These are phyloP conservation scores for Penicillium sp. DNA, from an alignment of 2,329 filamentous ascomycete genomes.

Conservation along the genomic window DNA sequence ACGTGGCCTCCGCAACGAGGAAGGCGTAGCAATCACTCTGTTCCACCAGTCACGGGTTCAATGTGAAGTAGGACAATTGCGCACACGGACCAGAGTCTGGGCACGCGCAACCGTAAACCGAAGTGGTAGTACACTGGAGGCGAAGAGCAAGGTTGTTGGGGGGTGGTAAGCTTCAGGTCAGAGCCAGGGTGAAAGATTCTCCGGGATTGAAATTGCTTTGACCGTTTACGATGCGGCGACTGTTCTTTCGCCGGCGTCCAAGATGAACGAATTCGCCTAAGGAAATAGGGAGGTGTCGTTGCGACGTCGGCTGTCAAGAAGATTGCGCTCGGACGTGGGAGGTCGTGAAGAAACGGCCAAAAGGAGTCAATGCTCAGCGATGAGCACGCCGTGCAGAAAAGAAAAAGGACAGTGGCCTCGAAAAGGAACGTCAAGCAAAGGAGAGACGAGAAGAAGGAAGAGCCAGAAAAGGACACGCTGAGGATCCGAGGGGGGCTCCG, in stretches of 20 bases:
- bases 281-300: conserved; percentile 3
- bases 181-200: conserved; percentile 12
- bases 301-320: conserved; percentile 3
- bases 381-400: conserved; percentile 7
- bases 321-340: conserved; percentile 11
- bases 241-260: background rate
- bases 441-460: conserved; percentile 16
- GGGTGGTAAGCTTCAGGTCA: conserved; percentile 1
- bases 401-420: conserved; percentile 6
- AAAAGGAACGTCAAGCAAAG: conserved; percentile 16
- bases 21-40: conserved; percentile 1
- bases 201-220: background rate
- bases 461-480: conserved; percentile 23
- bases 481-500: conserved; percentile 12
- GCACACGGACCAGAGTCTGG: conserved; percentile 8
- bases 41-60: background rate
- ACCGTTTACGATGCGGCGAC: background rate
- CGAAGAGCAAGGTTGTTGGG: background rate
- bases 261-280: background rate
- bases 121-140: conserved; percentile 9
- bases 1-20: background rate
- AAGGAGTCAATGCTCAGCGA: conserved; percentile 6
- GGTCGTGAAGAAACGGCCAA: background rate
- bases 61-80: conserved; percentile 7
- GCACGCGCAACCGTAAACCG: conserved; percentile 7